These are phyloP conservation scores for Podospora comata DNA, from an alignment of 495 filamentous ascomycete genomes.

Conservation along the genomic window DNA sequence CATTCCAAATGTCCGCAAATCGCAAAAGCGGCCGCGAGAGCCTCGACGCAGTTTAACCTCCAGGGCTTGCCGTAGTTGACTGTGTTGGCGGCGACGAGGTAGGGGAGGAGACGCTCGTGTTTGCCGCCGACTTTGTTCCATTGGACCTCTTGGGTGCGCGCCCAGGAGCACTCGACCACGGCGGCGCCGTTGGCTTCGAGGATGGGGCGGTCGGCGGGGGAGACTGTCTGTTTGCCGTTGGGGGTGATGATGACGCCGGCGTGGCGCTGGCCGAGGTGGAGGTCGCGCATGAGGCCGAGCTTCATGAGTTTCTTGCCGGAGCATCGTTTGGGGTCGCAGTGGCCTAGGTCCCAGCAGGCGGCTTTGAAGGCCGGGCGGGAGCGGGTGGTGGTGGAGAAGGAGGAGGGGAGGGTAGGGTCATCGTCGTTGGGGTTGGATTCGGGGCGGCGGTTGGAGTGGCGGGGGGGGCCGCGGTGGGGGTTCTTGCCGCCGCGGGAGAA, in stretches of 20 bases:
- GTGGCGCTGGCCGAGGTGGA: conserved; percentile 86
- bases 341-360: conserved; percentile 95
- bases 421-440: conserved; percentile 23
- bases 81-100: conserved; percentile 92
- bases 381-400: conserved; percentile 48
- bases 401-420: conserved; percentile 17
- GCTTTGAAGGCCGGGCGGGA: conserved; percentile 68
- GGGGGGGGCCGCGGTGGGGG: conserved; percentile 41
- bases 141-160: conserved; percentile 83
- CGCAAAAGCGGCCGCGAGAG: conserved; percentile 83
- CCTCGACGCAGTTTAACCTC: conserved; percentile 93
- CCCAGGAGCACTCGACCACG: conserved; percentile 97
- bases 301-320: conserved; percentile 92
- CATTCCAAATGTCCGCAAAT: conserved; percentile 91
- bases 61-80: conserved; percentile 97
- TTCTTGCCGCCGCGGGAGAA: conserved; percentile 63
- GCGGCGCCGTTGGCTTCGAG: conserved; percentile 88
- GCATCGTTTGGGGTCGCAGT: conserved; percentile 96
- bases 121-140: conserved; percentile 91
- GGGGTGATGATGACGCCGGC: conserved; percentile 89
- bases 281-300: conserved; percentile 87
- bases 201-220: conserved; percentile 72
- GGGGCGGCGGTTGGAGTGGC: conserved; percentile 27
- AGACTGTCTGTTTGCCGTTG: conserved; percentile 82
- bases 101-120: conserved; percentile 88